Base-by-base conservation (phyloP, 257 asterid species). In the Prunella vulgaris region DNA sequence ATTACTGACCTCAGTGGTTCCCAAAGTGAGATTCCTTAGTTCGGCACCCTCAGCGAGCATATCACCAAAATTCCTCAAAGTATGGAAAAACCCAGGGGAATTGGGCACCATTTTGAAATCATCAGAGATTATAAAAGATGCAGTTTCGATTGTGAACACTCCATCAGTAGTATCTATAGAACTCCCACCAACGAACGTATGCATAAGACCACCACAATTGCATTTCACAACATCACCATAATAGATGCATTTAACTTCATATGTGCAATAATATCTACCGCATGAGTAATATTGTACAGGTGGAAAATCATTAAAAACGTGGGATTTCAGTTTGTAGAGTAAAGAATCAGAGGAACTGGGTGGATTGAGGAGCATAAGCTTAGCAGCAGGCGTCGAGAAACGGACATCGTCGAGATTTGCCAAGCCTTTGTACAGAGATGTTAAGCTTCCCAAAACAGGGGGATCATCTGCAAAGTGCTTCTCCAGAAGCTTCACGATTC, bases 351-450 rank as follows among this genome's bases (percentile, higher is more conserved):
- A 49, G 4, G 61, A 15, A 17, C 32, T 30, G 5, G 12, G 15
- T n/a, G 82, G 76, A 40, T 64, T 4, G 28, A 73, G 76, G 35
- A 78, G 62, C 67, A 48, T 24, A 17, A 21, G 58, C 71, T 66
- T 66, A 8, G 71, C 71, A 48, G 12, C 20, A 8, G 1, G 3
- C 5, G 33, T 28, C 0, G 33, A 28, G 33, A 65, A 65, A 25
- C 27, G 28, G 28, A 15, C 17, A 14, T 3, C 14, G 27, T 66
- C 71, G 5, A 67, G 72, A 18, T 67, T 20, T 6, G 32, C 35
- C 13, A 67, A 30, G 3, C 72, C 7, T 0, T 13, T 32, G 52
- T 67, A 33, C 10, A 67, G 6, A 13, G 35, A 22, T 3, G 30
- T 57, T 10, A 69, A 35, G 74, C 74, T 69, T 61, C 80, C 74